phyloP scores from a whole-genome alignment of 2,329 filamentous ascomycete genomes.

The Hypoxylon sp. region DNA sequence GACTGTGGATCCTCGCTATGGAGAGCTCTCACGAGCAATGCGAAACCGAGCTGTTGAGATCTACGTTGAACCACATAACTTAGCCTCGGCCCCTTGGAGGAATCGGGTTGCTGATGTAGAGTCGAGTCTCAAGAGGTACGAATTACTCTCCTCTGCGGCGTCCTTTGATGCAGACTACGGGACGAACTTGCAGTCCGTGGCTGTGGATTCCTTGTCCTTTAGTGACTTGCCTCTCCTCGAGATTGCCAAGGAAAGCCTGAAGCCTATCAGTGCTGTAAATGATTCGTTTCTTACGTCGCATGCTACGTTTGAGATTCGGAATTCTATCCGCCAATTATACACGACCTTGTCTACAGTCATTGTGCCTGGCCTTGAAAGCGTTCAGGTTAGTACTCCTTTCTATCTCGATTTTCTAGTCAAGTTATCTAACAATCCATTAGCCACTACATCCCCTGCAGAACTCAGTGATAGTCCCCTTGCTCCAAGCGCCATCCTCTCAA shows the following conservation, averaged over 20 bases:
- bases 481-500: constrained; percentile 57
- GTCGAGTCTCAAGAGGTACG: constrained; percentile 64
- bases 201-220: constrained; percentile 65
- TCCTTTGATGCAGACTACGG: constrained; percentile 50
- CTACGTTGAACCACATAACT: constrained; percentile 71
- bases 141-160: constrained; percentile 55
- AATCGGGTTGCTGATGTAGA: constrained; percentile 64
- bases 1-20: constrained; percentile 91
- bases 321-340: constrained; percentile 58
- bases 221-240: constrained; percentile 60
- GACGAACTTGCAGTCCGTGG: constrained; percentile 53
- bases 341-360: constrained; percentile 51
- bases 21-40: constrained; percentile 96
- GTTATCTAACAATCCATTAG: constrained; percentile 64
- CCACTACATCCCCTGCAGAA: constrained; percentile 74
- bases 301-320: constrained; percentile 53
- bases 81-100: constrained; percentile 54
- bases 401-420: constrained; percentile 43
- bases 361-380: constrained; percentile 55
- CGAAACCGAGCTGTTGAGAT: constrained; percentile 94
- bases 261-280: not conserved
- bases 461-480: constrained; percentile 63
- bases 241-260: constrained; percentile 32
- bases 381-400: constrained; percentile 61
- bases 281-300: constrained; percentile 51